Conservation (phyloP, 2,329 filamentous ascomycete species). For the Parastagonospora nodorum region DNA sequence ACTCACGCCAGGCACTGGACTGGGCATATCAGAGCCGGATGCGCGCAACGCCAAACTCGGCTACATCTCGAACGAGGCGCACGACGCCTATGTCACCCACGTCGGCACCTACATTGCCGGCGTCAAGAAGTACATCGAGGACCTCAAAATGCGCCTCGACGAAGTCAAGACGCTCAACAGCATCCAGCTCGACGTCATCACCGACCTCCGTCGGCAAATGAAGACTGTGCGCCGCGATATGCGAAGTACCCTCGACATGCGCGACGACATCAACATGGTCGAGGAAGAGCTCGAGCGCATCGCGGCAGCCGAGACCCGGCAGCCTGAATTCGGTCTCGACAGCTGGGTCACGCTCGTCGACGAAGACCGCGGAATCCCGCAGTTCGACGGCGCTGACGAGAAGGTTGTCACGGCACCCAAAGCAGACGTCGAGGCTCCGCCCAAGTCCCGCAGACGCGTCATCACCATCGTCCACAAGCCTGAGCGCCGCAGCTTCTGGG, state of each 20-base stretch:
- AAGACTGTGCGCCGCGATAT: slow-evolving; percentile 17
- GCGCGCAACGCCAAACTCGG: slow-evolving; percentile 1
- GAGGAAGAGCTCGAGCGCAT: slow-evolving; percentile 3
- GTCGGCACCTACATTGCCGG: slow-evolving; percentile 34
- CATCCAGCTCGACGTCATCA: slow-evolving; percentile 40
- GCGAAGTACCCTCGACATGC: slow-evolving; percentile 9
- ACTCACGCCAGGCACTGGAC: slow-evolving; percentile 3
- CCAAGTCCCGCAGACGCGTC: slow-evolving; percentile 1
- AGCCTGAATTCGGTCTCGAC: slow-evolving; percentile 15
- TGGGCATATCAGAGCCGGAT: slow-evolving; percentile 6
- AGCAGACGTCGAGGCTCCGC: background rate
- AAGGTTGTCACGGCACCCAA: slow-evolving; percentile 9
- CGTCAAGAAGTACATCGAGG: slow-evolving; percentile 31
- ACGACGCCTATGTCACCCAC: slow-evolving; percentile 28
- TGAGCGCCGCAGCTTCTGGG: slow-evolving; percentile 23
- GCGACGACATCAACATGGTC: slow-evolving; percentile 1
- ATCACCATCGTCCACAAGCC: slow-evolving; percentile 19
- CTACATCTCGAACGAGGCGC: slow-evolving; percentile 6
- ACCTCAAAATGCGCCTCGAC: slow-evolving; percentile 37
- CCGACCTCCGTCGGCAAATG: slow-evolving; percentile 32
- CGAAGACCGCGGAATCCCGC: slow-evolving; percentile 1
- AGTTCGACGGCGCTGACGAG: slow-evolving; percentile 2
- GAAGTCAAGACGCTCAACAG: slow-evolving; percentile 40
- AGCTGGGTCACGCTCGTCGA: slow-evolving; percentile 16
- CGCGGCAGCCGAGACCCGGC: background rate